A percentile compares a stretch with the other conserved stretches of the same genome.
Evolutionary conservation across 2,329 filamentous ascomycete species (phyloP).

Genomic region (Nigrograna mackinnonii): DNA sequence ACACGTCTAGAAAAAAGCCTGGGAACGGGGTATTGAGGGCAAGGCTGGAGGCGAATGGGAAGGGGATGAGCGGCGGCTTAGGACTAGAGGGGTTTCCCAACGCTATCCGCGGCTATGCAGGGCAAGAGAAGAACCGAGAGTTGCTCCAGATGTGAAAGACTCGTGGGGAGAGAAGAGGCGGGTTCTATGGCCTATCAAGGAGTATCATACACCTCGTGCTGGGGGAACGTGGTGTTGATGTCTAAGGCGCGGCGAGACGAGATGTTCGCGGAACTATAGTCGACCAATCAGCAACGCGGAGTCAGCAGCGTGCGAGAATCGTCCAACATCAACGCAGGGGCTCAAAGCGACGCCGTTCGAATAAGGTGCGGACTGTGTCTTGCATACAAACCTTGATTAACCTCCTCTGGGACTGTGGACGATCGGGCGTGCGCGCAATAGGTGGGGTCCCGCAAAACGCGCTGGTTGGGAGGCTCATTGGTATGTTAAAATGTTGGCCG

Average conservation of each 20-base stretch:
- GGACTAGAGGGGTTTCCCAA: conserved; percentile 9
- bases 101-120: conserved; percentile 37
- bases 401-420: too few relatives aligned
- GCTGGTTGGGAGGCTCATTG: too few relatives aligned
- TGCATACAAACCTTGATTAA: conserved; percentile 10
- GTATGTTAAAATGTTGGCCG: too few relatives aligned
- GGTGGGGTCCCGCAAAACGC: too few relatives aligned
- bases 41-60: conserved; percentile 12
- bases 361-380: conserved; percentile 15
- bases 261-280: conserved; percentile 15
- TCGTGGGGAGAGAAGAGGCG: conserved; percentile 9
- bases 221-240: conserved; percentile 38
- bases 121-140: conserved; percentile 29
- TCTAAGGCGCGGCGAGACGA: conserved; percentile 19
- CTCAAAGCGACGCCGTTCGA: conserved; percentile 11
- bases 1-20: conserved; percentile 15
- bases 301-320: conserved; percentile 27
- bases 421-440: too few relatives aligned
- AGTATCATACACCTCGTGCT: conserved; percentile 31
- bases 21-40: conserved; percentile 12
- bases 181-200: conserved; percentile 31
- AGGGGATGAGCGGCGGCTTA: conserved; percentile 9
- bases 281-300: conserved; percentile 30
- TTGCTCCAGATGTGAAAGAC: conserved; percentile 23
- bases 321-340: conserved; percentile 30